Evolutionary conservation across 345 rosid genomes (phyloP).

Genomic region (Jatropha curcas): DNA sequence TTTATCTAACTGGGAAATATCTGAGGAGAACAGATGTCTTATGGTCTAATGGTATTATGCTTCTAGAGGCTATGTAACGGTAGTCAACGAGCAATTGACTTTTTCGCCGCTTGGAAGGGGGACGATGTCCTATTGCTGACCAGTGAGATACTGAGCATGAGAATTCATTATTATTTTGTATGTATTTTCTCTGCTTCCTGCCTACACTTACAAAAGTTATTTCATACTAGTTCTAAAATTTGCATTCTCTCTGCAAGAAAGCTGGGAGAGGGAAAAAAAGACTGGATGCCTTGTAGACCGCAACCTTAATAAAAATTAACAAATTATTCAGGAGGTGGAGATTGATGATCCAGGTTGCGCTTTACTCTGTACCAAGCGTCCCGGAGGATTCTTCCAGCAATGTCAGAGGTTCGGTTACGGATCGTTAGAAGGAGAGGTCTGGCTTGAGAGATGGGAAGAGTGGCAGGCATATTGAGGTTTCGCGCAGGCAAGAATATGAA

Average conservation of each 20-base stretch:
- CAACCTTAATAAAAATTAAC: slow-evolving; percentile 56
- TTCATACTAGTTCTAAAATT: slow-evolving; percentile 3
- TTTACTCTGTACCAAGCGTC: slow-evolving; percentile 90
- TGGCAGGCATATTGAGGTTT: slow-evolving; percentile 90
- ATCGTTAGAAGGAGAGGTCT: slow-evolving; percentile 98
- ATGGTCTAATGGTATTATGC: slow-evolving; percentile 94
- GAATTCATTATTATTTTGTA: background rate
- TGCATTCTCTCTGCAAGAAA: slow-evolving; percentile 60
- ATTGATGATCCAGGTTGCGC: slow-evolving; percentile 90
- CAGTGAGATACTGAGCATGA: slow-evolving; percentile 52
- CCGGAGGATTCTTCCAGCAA: slow-evolving; percentile 80
- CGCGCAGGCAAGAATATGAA: slow-evolving; percentile 79
- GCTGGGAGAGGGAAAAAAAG: slow-evolving; percentile 83
- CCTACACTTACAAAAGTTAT: background rate
- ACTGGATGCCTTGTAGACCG: slow-evolving; percentile 77
- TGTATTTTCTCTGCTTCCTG: slow-evolving; percentile 7
- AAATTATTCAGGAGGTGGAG: slow-evolving; percentile 73
- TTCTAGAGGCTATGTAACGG: slow-evolving; percentile 99
- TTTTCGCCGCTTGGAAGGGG: slow-evolving; percentile 96
- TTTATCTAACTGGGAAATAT: no score
- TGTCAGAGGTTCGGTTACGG: slow-evolving; percentile 92
- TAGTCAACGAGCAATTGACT: slow-evolving; percentile 95
- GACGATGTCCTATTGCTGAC: slow-evolving; percentile 89
- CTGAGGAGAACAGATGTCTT: slow-evolving; percentile 96
- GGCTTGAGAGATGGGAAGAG: slow-evolving; percentile 97